These are phyloP conservation scores for Straminergon stramineum DNA, from an alignment of 225 moss, liverwort and hornwort genomes.

Conservation along the genomic window DNA sequence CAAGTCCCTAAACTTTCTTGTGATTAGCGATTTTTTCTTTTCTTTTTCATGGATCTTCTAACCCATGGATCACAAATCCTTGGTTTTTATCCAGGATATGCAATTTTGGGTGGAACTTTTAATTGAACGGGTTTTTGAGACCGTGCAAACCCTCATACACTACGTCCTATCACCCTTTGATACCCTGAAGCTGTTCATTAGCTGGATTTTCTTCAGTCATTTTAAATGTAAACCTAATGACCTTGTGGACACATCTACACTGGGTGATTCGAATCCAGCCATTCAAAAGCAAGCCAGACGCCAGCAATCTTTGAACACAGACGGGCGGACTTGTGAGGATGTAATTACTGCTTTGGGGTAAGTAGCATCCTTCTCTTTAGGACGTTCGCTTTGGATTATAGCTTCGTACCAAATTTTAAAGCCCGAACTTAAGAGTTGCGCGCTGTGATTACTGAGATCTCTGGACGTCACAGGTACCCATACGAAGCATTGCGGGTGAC, in stretches of 20 bases:
- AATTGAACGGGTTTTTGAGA: conserved; percentile 69
- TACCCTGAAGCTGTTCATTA: conserved; percentile 42
- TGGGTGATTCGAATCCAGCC: conserved; percentile 58
- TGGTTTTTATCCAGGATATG: conserved; percentile 54
- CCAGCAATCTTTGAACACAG: conserved; percentile 56
- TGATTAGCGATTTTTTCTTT: background rate
- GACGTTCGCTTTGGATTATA: background rate
- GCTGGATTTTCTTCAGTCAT: conserved; percentile 36
- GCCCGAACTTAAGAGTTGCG: background rate
- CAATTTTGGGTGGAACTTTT: conserved; percentile 69
- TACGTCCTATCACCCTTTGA: conserved; percentile 56
- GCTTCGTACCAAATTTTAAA: background rate
- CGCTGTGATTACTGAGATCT: background rate
- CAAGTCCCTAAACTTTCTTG: no score
- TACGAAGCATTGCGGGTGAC: conserved; percentile 48
- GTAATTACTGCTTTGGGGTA: conserved; percentile 80
- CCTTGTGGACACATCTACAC: conserved; percentile 44
- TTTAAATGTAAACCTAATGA: background rate
- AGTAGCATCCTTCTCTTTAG: background rate
- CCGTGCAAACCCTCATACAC: conserved; percentile 45
- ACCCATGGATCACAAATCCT: background rate
- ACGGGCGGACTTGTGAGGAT: conserved; percentile 87
- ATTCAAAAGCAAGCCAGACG: conserved; percentile 37
- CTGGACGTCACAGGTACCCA: conserved; percentile 26
- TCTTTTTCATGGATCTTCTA: background rate